phyloP scores from a whole-genome alignment of 1,284 basidiomycete genomes.

The Volvariella surrecta region DNA sequence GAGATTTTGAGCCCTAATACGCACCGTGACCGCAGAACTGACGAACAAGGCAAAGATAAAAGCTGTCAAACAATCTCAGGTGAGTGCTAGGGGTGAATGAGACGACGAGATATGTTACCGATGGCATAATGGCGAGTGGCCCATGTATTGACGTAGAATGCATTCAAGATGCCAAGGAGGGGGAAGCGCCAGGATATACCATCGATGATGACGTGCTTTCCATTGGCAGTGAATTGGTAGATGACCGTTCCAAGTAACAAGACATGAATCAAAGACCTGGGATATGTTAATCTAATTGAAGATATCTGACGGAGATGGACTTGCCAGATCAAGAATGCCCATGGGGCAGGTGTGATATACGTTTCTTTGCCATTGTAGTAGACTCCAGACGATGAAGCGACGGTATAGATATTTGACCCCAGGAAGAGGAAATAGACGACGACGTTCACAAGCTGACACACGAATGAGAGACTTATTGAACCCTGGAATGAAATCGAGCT shows the following conservation, averaged over 20 bases:
- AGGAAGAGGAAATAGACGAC: constrained; percentile 74
- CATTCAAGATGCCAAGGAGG: constrained; percentile 75
- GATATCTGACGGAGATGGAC: constrained; percentile 10
- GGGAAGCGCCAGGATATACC: constrained; percentile 87
- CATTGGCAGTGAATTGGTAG: constrained; percentile 83
- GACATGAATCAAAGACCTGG: constrained; percentile 76
- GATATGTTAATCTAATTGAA: constrained; percentile 9
- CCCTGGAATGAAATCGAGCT: constrained; percentile 9
- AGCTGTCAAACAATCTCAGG: constrained; percentile 29
- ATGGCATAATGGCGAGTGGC: constrained; percentile 62
- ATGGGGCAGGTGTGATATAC: constrained; percentile 85
- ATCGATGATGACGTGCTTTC: constrained; percentile 78
- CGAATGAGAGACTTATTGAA: background rate
- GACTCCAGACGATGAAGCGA: constrained; percentile 62
- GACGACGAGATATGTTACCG: constrained; percentile 31
- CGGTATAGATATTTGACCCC: constrained; percentile 83
- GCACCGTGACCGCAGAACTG: constrained; percentile 69
- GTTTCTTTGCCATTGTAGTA: constrained; percentile 73
- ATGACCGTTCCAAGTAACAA: constrained; percentile 82
- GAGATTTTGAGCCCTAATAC: background rate
- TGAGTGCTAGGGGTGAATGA: background rate
- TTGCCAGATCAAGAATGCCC: constrained; percentile 79
- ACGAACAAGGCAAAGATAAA: constrained; percentile 86
- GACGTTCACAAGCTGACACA: constrained; percentile 68
- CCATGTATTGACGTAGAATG: constrained; percentile 82